Evolutionary conservation across 2,329 filamentous ascomycete genomes (phyloP), one percentile per base, ranked within the genome.

Genomic region (Hymenoscyphus albidus): DNA sequence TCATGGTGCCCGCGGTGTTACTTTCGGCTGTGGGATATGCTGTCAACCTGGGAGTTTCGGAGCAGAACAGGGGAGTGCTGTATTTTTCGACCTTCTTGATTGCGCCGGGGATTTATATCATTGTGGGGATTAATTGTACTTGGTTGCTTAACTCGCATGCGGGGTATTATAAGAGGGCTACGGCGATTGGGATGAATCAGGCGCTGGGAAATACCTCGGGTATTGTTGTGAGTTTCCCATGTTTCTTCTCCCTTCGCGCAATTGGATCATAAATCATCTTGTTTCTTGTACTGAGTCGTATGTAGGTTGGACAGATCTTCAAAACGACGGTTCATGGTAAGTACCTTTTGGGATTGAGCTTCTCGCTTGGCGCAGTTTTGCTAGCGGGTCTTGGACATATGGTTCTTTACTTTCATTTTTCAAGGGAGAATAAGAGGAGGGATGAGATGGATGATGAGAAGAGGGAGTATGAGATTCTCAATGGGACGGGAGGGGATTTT

Each of bases 401-500:
- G 14, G 56, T 64, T 18, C 64, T 72, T 3, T 72, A 67, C 44
- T 55, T 67, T 12, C 64, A 68, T n/a, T 65, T 73, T 6, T 61
- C 54, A 12, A 62, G 65, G 14, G 48, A 72, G 61, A 72, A 73
- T 64, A 63, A 57, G 39, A 67, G 62, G 60, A 58, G 71, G 12
- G 66, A 70, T 7, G 55, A 5, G 6, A 51, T 70, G 64, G 68
- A 70, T 14, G 60, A 63, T n/a, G 71, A 72, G 61, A 64, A 72
- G 66, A 65, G 67, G 56, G 54, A 68, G 59, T 18, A 64, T 5
- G 67, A 71, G 32, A 70, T 74, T 56, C 54, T 61, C 42, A 61
- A 66, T 12, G 69, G 70, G 38, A 71, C 69, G 62, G 59, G 60
- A 18, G 69, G 70, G 2, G 71, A 73, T 61, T 73, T 70, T 67